These are phyloP conservation scores for Lodderomyces oxycetoniae DNA, from an alignment of 1,139 yeast species.

Conservation along the genomic window DNA sequence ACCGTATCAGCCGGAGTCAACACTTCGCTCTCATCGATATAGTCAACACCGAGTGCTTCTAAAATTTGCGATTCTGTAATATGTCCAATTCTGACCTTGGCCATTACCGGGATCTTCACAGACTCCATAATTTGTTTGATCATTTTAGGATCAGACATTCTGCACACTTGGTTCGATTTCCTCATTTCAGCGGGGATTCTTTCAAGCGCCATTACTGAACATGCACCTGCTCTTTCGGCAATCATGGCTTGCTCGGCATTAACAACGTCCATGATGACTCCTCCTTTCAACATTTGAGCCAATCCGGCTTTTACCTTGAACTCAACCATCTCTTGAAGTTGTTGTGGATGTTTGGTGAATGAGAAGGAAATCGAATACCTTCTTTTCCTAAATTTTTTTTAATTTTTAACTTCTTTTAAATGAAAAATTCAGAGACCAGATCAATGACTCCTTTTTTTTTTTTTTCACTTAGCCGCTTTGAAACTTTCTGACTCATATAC, in stretches of 20 bases:
- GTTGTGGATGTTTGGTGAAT: no score
- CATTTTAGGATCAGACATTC: slow-evolving; percentile 87
- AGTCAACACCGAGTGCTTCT: slow-evolving; percentile 70
- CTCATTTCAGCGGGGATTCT: slow-evolving; percentile 86
- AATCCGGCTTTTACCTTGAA: slow-evolving; percentile 73
- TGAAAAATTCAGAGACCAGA: no score
- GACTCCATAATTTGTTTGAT: slow-evolving; percentile 71
- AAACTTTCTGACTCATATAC: no score
- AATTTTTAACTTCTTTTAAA: no score
- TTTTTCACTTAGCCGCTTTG: no score
- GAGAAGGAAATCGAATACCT: no score
- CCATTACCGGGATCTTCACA: slow-evolving; percentile 79
- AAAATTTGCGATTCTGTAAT: slow-evolving; percentile 78
- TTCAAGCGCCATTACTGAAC: slow-evolving; percentile 89
- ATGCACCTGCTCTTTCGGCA: slow-evolving; percentile 84
- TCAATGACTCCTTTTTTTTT: no score
- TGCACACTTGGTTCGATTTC: slow-evolving; percentile 76
- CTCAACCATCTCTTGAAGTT: slow-evolving; percentile 36
- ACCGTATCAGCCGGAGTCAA: slow-evolving; percentile 76
- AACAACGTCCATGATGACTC: slow-evolving; percentile 53
- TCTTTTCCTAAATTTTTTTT: no score
- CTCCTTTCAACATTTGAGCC: slow-evolving; percentile 85
- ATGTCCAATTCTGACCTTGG: slow-evolving; percentile 84
- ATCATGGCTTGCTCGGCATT: slow-evolving; percentile 48
- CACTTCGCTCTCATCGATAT: slow-evolving; percentile 82